Evolutionary conservation across 768 basidiomycete genomes (phyloP).

Genomic region (Flagelloscypha sp.): DNA sequence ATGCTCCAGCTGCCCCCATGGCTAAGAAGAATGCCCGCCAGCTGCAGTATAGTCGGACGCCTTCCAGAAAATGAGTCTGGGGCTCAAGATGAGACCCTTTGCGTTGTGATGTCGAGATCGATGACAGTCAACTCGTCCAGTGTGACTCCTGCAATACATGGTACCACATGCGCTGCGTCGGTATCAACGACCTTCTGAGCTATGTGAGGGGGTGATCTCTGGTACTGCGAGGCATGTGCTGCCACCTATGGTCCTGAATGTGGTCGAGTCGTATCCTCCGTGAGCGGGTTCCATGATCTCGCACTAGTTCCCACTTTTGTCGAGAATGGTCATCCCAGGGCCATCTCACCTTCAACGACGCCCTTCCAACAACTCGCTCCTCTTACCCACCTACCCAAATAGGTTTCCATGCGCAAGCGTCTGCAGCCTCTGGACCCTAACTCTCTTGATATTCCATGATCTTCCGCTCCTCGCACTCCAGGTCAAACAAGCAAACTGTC

Average conservation of each 20-base stretch:
- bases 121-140: slow-evolving; percentile 41
- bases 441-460: too few species aligned
- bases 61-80: slow-evolving; percentile 23
- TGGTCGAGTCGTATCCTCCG: too few species aligned
- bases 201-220: slow-evolving; percentile 43
- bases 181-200: slow-evolving; percentile 33
- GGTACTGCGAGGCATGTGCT: slow-evolving; percentile 40
- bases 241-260: too few species aligned
- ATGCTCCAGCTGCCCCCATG: slow-evolving; percentile 40
- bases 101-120: slow-evolving; percentile 37
- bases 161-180: slow-evolving; percentile 47
- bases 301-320: slow-evolving; percentile 41
- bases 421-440: too few species aligned
- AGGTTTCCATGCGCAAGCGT: too few species aligned
- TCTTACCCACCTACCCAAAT: too few species aligned
- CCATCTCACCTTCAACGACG: slow-evolving; percentile 27
- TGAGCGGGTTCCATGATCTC: slow-evolving; percentile 14
- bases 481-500: too few species aligned
- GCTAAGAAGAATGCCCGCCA: slow-evolving; percentile 38
- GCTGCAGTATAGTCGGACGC: too few species aligned
- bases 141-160: slow-evolving; percentile 45
- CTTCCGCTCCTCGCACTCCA: too few species aligned
- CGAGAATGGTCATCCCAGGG: slow-evolving; percentile 22
- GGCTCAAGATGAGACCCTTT: slow-evolving; percentile 27
- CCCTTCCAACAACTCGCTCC: slow-evolving; percentile 28